These are phyloP conservation scores for Phytophthora constricta DNA, from an alignment of 352 stramenopile genomes.

Conservation along the genomic window DNA sequence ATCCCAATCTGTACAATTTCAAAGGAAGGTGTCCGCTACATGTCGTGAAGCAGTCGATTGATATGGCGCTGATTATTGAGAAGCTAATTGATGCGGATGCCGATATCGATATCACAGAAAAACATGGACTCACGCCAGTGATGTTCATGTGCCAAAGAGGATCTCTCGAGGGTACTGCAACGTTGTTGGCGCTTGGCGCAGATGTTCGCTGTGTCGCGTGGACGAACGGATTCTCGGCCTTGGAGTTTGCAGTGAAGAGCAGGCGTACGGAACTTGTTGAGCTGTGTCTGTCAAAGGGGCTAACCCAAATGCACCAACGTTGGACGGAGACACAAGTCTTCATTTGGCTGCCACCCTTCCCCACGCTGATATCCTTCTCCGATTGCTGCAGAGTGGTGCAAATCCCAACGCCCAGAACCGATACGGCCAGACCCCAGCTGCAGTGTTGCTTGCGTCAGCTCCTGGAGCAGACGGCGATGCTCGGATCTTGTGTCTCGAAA, in stretches of 20 bases:
- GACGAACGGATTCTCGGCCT: constrained; percentile 75
- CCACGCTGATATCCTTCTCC: constrained; percentile 57
- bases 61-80: constrained; percentile 77
- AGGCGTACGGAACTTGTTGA: constrained; percentile 62
- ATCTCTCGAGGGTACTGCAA: constrained; percentile 75
- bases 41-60: constrained; percentile 52
- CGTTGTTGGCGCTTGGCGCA: constrained; percentile 75
- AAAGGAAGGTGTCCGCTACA: constrained; percentile 74
- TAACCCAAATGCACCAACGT: constrained; percentile 62
- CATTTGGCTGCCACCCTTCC: constrained; percentile 63
- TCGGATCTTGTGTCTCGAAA: constrained; percentile 54
- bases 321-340: constrained; percentile 76
- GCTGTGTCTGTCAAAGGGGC: constrained; percentile 72
- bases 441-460: constrained; percentile 55
- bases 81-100: constrained; percentile 60
- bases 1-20: constrained; percentile 66
- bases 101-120: constrained; percentile 67
- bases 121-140: constrained; percentile 74
- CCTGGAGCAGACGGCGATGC: constrained; percentile 22
- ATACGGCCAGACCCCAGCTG: constrained; percentile 70
- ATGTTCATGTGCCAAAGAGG: constrained; percentile 73
- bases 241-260: constrained; percentile 63
- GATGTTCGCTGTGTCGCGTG: constrained; percentile 68
- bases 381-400: constrained; percentile 60
- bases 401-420: constrained; percentile 71